These are phyloP conservation scores for Suillus discolor DNA, from an alignment of 768 basidiomycete genomes.

Conservation along the genomic window DNA sequence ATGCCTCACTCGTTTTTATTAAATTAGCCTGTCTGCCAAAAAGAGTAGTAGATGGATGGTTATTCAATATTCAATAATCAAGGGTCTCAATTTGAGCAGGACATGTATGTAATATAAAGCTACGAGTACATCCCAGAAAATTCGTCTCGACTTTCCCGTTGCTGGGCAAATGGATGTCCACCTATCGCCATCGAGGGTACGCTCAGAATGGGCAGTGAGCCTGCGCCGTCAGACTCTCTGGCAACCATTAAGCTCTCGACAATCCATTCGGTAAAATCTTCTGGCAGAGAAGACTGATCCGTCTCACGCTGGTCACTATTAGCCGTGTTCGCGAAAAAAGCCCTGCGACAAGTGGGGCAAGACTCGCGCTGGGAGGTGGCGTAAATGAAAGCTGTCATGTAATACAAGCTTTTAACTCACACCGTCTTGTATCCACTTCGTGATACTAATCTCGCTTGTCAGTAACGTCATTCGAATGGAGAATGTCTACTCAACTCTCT, in stretches of 20 bases:
- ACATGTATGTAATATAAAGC: not conserved
- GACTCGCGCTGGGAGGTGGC: conserved; percentile 50
- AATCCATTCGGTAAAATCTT: conserved; percentile 22
- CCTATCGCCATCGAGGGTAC: conserved; percentile 21
- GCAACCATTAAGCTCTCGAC: conserved; percentile 22
- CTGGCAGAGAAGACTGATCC: conserved; percentile 1
- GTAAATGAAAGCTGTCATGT: not conserved
- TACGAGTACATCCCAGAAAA: conserved; percentile 65
- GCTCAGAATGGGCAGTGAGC: conserved; percentile 21
- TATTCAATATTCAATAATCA: conserved; percentile 21
- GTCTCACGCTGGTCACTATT: conserved; percentile 17
- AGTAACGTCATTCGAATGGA: conserved; percentile 17
- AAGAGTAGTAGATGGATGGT: conserved; percentile 26
- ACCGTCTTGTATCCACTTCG: conserved; percentile 61
- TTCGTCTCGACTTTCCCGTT: conserved; percentile 33
- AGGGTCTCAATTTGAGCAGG: conserved; percentile 12
- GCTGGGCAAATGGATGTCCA: not conserved
- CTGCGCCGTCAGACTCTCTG: conserved; percentile 14
- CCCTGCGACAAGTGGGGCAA: conserved; percentile 65
- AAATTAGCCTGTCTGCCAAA: conserved; percentile 23
- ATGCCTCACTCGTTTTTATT: conserved; percentile 16
- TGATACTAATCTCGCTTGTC: conserved; percentile 48
- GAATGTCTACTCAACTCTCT: conserved; percentile 60
- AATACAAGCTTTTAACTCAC: conserved; percentile 38
- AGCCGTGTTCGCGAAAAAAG: conserved; percentile 35